Base-by-base conservation (phyloP, 805 yeast species). In the Cyberlindnera subsufficiens region DNA sequence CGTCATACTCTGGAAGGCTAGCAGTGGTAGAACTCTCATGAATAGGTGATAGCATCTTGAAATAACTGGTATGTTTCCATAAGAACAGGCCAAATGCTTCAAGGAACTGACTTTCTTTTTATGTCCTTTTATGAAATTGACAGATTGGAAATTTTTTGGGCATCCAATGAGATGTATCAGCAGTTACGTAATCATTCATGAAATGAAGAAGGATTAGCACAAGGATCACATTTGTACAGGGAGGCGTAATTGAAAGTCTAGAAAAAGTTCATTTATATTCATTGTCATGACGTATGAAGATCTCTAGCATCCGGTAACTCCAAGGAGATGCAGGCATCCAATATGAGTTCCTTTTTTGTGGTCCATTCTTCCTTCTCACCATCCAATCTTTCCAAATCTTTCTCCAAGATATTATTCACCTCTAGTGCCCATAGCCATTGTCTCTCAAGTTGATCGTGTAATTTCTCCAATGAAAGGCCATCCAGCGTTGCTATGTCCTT, bases 321-420 rank as follows among this genome's bases (percentile, higher is more conserved):
- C 9, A 65, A 40, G 32, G 55, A 45, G 22, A 71, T 57, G 41
- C 69, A 71, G 5, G 71, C 69, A 42, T 74, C 74, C 20, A 75
- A 48, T 15, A 74, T 51, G 10, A 64, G 43, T 45, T 74, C 78
- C 42, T 70, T 75, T 6, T 59, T 50, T 6, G 59, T 42, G 71
- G 73, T 72, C 22, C 69, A 18, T 5, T 25, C 45, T 30, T 61
- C 54, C 31, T 77, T 59, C 35, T 65, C 65, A 33, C 61, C 59
- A 35, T 58, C 52, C 13, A 64, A 43, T 1, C 59, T 47, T 1
- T 41, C 39, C 29, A 73, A 53, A 30, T 67, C 58, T 5, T 47
- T 50, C 7, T 60, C 57, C 20, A 71, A 61, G 7, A 71, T 42
- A 42, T 65, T 57, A 42, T 69, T 67, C 19, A 73, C 64, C 40